Evolutionary conservation across 75 land plant genomes (phyloP).

Genomic region (Sequoiadendron giganteum): DNA sequence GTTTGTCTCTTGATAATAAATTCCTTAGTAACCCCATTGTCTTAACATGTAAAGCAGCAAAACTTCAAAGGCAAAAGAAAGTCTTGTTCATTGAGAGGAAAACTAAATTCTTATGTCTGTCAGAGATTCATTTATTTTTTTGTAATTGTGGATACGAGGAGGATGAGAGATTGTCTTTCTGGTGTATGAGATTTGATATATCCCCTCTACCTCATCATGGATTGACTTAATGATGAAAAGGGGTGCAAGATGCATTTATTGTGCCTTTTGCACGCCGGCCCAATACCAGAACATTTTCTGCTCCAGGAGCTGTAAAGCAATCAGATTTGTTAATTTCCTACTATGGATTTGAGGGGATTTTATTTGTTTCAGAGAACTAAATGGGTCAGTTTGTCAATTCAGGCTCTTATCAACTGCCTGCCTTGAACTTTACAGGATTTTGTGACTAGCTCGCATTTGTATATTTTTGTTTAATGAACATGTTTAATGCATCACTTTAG

Average conservation of each 20-base stretch:
- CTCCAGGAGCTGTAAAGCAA: not conserved
- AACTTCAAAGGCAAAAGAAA: not conserved
- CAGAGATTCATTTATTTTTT: not conserved
- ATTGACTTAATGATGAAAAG: not conserved
- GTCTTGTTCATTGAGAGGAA: not conserved
- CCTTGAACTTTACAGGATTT: not conserved
- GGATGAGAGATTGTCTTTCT: not conserved
- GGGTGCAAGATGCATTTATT: not conserved
- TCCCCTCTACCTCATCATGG: not conserved
- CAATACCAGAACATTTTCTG: not conserved
- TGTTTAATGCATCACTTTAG: not conserved
- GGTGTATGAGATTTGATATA: not conserved
- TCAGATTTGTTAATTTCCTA: not conserved
- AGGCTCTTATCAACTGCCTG: not conserved
- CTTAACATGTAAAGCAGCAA: not conserved
- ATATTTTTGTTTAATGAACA: not conserved
- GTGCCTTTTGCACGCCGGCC: not conserved
- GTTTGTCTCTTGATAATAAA: not conserved
- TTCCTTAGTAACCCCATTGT: not conserved
- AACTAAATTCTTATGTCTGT: not conserved
- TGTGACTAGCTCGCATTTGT: not conserved
- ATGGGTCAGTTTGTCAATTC: not conserved
- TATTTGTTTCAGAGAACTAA: not conserved
- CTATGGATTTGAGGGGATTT: not conserved
- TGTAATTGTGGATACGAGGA: not conserved